Percentiles rank a stretch among this genome's conserved stretches.
Evolutionary conservation across 2,329 filamentous ascomycete species (phyloP).

Genomic region (Talaromyces amestolkiae): DNA sequence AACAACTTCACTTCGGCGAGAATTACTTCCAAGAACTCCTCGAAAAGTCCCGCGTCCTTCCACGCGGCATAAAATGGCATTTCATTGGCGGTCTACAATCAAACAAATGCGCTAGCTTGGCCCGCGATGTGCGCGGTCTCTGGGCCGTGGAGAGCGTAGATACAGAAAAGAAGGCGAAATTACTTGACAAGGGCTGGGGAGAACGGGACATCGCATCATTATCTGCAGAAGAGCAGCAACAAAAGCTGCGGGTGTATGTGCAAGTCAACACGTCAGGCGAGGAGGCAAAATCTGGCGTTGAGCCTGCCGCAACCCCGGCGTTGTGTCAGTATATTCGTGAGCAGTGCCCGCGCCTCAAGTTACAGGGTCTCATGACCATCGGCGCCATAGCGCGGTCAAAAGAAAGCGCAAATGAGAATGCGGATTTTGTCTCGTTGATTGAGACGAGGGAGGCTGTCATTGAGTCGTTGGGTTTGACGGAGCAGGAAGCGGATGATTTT

Average conservation of each 20-base stretch:
- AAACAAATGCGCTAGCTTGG: constrained; percentile 85
- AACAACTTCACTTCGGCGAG: constrained; percentile 83
- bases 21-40: constrained; percentile 91
- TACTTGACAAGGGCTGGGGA: constrained; percentile 73
- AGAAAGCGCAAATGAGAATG: constrained; percentile 74
- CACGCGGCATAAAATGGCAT: constrained; percentile 77
- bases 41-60: constrained; percentile 80
- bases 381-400: constrained; percentile 85
- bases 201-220: constrained; percentile 41
- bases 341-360: constrained; percentile 67
- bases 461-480: constrained; percentile 55
- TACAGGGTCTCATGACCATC: constrained; percentile 94
- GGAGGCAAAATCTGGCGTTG: constrained; percentile 75
- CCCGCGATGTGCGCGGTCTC: constrained; percentile 78
- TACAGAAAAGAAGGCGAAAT: constrained; percentile 77
- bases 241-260: constrained; percentile 70
- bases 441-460: constrained; percentile 70
- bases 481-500: constrained; percentile 50
- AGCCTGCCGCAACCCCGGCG: constrained; percentile 60
- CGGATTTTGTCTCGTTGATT: constrained; percentile 73
- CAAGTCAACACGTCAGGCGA: constrained; percentile 96
- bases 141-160: constrained; percentile 93
- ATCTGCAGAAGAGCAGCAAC: constrained; percentile 30
- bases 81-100: constrained; percentile 94
- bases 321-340: constrained; percentile 70